These are phyloP conservation scores for Cryptococcus hybrid DNA, from an alignment of 1,284 basidiomycete genomes.

Conservation along the genomic window DNA sequence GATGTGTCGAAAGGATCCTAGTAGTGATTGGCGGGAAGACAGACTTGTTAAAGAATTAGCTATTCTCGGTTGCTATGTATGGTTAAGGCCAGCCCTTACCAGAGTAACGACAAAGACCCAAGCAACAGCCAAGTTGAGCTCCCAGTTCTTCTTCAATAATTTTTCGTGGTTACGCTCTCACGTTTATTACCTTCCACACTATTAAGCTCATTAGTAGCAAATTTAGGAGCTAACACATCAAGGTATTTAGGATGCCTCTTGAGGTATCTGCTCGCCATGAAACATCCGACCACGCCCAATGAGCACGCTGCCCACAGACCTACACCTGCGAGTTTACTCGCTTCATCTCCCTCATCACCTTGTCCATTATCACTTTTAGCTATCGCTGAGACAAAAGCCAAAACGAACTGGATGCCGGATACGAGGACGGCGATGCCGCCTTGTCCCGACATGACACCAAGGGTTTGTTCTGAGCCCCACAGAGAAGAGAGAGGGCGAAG, in stretches of 20 bases:
- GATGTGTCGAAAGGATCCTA: conserved; percentile 65
- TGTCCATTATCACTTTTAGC: background rate
- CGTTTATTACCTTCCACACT: conserved; percentile 6
- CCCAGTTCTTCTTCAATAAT: conserved; percentile 59
- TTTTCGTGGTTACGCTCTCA: conserved; percentile 18
- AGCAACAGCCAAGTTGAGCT: conserved; percentile 68
- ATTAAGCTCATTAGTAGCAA: conserved; percentile 1
- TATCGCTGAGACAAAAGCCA: conserved; percentile 32
- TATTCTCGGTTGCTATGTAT: background rate
- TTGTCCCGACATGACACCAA: conserved; percentile 50
- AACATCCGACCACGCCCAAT: conserved; percentile 24
- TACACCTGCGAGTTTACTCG: conserved; percentile 31
- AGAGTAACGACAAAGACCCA: conserved; percentile 77
- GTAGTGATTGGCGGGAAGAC: conserved; percentile 82
- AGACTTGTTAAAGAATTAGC: conserved; percentile 55
- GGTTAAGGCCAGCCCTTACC: conserved; percentile 53
- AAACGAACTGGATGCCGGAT: conserved; percentile 37
- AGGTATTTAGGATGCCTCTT: conserved; percentile 26
- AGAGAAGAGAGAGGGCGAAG: conserved; percentile 39
- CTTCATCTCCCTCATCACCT: conserved; percentile 1
- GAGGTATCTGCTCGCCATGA: conserved; percentile 29
- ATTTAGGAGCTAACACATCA: conserved; percentile 9
- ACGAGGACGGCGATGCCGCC: conserved; percentile 49
- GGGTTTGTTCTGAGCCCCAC: conserved; percentile 39
- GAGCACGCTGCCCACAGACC: conserved; percentile 42